Conservation (phyloP, 805 yeast genomes). For the Sugiyamaella lignohabitans region DNA sequence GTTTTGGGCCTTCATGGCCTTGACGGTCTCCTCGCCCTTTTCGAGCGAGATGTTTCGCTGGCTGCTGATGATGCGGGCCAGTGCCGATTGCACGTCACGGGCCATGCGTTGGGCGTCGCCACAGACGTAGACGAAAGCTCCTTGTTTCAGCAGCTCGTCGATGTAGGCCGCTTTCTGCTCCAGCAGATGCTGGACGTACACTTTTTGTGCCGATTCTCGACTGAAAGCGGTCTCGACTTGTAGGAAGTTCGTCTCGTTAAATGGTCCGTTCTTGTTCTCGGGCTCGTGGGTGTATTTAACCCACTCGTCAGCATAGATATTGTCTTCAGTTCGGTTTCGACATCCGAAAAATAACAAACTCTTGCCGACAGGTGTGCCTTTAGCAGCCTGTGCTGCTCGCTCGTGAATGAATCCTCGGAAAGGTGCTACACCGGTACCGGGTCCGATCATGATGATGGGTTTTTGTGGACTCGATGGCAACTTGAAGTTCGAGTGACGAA, state of each 20-base stretch:
- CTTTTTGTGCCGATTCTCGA: conserved; percentile 57
- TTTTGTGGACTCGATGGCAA: conserved; percentile 77
- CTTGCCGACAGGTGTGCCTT: conserved; percentile 57
- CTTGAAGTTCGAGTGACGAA: conserved; percentile 92
- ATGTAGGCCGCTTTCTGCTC: conserved; percentile 41
- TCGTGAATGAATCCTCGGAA: conserved; percentile 93
- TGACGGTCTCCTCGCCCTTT: conserved; percentile 69
- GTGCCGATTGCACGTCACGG: conserved; percentile 74
- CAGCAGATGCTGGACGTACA: conserved; percentile 81
- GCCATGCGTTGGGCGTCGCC: conserved; percentile 98
- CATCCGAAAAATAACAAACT: conserved; percentile 81
- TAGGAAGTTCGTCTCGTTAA: conserved; percentile 23
- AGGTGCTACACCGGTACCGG: conserved; percentile 99
- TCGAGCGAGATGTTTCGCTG: conserved; percentile 58
- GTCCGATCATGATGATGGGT: conserved; percentile 91
- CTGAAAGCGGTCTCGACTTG: conserved; percentile 78
- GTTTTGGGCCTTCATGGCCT: conserved; percentile 73
- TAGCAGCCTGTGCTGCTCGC: conserved; percentile 52
- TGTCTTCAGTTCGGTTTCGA: conserved; percentile 73
- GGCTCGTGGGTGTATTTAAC: conserved; percentile 41
- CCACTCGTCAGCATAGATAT: conserved; percentile 88
- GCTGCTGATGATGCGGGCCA: conserved; percentile 54
- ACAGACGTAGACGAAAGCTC: conserved; percentile 90
- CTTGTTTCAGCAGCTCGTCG: conserved; percentile 49
- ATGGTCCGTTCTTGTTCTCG: conserved; percentile 16